A percentile compares a stretch with the other conserved stretches of the same genome.
Conservation (phyloP, 108 stramenopile genomes). For the Schizochytrium sp. region DNA sequence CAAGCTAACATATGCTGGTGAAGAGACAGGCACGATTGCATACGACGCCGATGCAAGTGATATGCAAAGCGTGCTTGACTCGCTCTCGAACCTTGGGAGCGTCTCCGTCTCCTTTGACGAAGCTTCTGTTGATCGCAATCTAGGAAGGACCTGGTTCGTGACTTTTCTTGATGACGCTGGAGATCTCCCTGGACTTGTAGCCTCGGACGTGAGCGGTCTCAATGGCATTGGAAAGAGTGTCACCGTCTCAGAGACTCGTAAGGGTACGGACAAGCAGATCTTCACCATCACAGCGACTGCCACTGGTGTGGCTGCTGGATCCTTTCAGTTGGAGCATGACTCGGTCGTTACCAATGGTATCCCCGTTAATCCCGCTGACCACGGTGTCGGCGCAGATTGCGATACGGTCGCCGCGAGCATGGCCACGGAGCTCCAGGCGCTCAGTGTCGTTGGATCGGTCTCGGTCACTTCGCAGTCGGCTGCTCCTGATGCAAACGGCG, state of each 20-base stretch:
- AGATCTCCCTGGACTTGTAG: constrained; percentile 36
- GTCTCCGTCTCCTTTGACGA: constrained; percentile 31
- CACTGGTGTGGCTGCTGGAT: constrained; percentile 13
- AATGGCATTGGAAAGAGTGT: constrained; percentile 41
- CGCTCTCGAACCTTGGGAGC: constrained; percentile 35
- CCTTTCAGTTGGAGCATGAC: constrained; percentile 33
- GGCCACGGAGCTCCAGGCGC: constrained; percentile 62
- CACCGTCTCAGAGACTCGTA: constrained; percentile 48
- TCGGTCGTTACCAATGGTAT: constrained; percentile 34
- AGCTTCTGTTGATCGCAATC: constrained; percentile 33
- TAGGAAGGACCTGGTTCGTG: constrained; percentile 63
- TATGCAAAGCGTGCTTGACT: constrained; percentile 51
- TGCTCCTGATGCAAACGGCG: constrained; percentile 29
- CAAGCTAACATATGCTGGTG: constrained; percentile 24
- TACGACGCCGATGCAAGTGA: constrained; percentile 53
- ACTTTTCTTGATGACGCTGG: constrained; percentile 54
- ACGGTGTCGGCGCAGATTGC: neutral
- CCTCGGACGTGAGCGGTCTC: constrained; percentile 18
- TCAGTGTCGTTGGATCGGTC: constrained; percentile 58
- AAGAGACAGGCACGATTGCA: constrained; percentile 26
- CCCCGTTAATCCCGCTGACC: constrained; percentile 25
- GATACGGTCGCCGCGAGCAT: constrained; percentile 44
- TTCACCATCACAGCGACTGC: constrained; percentile 37
- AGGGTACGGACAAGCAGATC: constrained; percentile 61
- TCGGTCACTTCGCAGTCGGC: constrained; percentile 39